phyloP scores from a whole-genome alignment of 768 basidiomycete genomes.

The Trametes coccinea region DNA sequence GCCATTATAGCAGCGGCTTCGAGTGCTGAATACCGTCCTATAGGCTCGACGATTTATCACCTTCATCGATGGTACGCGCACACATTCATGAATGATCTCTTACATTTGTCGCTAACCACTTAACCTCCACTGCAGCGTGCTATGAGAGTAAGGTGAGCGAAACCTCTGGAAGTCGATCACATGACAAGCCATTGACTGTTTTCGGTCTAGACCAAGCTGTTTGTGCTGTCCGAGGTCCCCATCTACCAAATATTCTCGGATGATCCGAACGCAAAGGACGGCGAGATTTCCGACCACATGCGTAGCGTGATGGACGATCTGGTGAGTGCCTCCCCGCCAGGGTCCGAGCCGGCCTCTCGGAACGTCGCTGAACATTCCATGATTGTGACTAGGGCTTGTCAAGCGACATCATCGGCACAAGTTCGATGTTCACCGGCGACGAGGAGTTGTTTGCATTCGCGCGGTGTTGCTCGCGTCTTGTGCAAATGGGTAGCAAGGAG shows the following conservation, averaged over 20 bases:
- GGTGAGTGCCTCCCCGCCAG: slow-evolving; percentile 40
- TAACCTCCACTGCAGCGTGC: slow-evolving; percentile 53
- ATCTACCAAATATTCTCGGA: slow-evolving; percentile 90
- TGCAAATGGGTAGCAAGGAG: slow-evolving; percentile 89
- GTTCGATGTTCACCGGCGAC: slow-evolving; percentile 93
- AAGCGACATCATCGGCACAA: slow-evolving; percentile 71
- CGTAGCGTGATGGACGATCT: slow-evolving; percentile 93
- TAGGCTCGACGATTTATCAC: slow-evolving; percentile 96
- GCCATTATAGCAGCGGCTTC: background rate
- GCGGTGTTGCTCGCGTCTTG: slow-evolving; percentile 83
- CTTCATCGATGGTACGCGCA: slow-evolving; percentile 80
- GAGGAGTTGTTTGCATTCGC: slow-evolving; percentile 98
- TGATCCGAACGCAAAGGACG: slow-evolving; percentile 42
- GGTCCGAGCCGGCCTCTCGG: too few relatives aligned
- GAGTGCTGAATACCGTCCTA: background rate
- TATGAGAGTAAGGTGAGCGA: slow-evolving; percentile 80
- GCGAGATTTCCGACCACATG: slow-evolving; percentile 77
- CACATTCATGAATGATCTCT: background rate
- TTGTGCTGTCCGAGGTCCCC: slow-evolving; percentile 90
- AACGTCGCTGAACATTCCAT: background rate
- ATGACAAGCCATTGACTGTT: background rate
- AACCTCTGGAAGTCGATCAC: too few relatives aligned
- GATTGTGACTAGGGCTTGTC: slow-evolving; percentile 65
- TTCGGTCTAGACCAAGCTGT: slow-evolving; percentile 74
- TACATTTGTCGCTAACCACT: too few relatives aligned